Conservation (phyloP, 192 early-diverging fungal species). For the Entomortierella parvispora region DNA sequence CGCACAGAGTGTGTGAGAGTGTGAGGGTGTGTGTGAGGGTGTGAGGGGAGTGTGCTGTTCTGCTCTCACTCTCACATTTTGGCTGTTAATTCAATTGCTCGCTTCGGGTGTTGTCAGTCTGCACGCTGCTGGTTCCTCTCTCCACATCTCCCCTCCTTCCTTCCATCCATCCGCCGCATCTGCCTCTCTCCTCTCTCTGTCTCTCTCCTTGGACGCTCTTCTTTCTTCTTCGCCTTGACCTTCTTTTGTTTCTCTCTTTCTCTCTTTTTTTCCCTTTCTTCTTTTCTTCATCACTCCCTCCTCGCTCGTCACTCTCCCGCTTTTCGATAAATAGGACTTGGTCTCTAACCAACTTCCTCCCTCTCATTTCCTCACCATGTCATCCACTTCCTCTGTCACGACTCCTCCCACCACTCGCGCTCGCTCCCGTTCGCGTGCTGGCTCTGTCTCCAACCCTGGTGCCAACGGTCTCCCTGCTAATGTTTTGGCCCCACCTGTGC, state of each 20-base stretch:
- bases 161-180: not conserved
- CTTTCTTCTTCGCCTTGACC: not conserved
- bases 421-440: conserved; percentile 36
- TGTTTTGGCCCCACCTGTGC: conserved; percentile 25
- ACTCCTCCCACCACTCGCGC: conserved; percentile 30
- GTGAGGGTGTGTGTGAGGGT: no score
- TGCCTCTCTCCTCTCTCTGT: not conserved
- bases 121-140: no score
- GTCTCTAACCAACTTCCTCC: not conserved
- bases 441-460: conserved; percentile 28
- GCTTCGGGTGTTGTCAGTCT: conserved; percentile 6
- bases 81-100: not conserved
- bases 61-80: not conserved
- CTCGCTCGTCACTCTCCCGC: not conserved
- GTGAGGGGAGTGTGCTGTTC: no score
- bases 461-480: conserved; percentile 14
- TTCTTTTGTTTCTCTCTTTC: not conserved
- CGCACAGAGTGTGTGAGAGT: no score
- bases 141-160: not conserved
- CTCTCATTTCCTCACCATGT: conserved; percentile 8
- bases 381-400: conserved; percentile 10
- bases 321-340: not conserved
- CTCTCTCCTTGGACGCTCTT: not conserved
- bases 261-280: not conserved
- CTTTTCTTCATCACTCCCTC: not conserved